Conservation (phyloP, 495 filamentous ascomycete species). For the Usnea hakonensis region DNA sequence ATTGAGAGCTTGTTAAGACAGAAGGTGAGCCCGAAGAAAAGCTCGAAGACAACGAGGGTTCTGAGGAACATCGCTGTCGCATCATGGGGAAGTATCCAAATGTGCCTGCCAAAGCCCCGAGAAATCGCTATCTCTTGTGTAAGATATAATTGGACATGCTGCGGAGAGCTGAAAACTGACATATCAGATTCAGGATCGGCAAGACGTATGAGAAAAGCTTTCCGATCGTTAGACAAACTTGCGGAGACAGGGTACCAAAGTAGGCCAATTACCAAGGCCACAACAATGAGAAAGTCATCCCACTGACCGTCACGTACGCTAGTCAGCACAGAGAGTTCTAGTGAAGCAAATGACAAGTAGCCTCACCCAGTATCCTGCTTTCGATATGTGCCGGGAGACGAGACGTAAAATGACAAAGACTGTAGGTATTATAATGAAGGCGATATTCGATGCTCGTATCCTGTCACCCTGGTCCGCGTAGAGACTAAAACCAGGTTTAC, state of each 20-base stretch:
- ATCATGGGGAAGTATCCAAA: constrained; percentile 10
- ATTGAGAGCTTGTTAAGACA: constrained; percentile 15
- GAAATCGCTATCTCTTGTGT: background rate
- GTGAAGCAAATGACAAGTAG: background rate
- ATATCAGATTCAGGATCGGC: background rate
- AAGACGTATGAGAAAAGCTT: constrained; percentile 6
- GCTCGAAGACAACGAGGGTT: constrained; percentile 11
- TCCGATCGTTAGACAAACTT: background rate
- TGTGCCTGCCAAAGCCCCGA: constrained; percentile 17
- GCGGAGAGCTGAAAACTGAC: background rate
- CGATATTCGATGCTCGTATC: constrained; percentile 8
- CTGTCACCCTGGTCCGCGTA: constrained; percentile 13
- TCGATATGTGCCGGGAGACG: constrained; percentile 5
- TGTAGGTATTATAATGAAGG: constrained; percentile 11
- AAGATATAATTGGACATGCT: background rate
- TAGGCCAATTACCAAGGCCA: constrained; percentile 7
- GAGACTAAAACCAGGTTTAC: constrained; percentile 7
- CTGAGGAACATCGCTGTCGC: background rate
- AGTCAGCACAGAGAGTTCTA: background rate
- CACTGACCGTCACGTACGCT: constrained; percentile 6
- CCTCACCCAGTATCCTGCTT: constrained; percentile 15
- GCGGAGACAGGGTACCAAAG: background rate
- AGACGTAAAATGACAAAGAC: constrained; percentile 17
- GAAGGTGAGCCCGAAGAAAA: constrained; percentile 11
- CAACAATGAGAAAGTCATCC: constrained; percentile 14